These are phyloP conservation scores for Adiantum capillusveneris DNA, from an alignment of 75 land plant genomes.

Conservation along the genomic window DNA sequence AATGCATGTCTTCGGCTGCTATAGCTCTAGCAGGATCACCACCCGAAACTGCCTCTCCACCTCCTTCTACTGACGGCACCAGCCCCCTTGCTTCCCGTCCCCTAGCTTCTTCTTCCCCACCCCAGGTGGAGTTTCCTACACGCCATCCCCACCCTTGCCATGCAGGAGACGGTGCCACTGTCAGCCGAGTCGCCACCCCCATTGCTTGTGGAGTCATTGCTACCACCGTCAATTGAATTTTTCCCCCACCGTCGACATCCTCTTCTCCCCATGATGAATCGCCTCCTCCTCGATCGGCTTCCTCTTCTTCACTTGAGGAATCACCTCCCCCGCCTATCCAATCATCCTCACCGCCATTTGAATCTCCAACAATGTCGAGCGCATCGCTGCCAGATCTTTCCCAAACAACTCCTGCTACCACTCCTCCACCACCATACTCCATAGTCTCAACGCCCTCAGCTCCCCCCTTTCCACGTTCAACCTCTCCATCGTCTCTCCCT, in stretches of 20 bases:
- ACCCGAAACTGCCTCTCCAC: too few species aligned
- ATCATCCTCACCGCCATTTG: conserved; percentile 10
- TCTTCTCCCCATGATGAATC: conserved; percentile 8
- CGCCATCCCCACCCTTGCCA: not conserved
- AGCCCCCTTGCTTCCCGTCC: not conserved
- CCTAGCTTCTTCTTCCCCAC: not conserved
- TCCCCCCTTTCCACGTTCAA: conserved; percentile 7
- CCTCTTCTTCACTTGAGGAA: too few species aligned
- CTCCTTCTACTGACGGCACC: not conserved
- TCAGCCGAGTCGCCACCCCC: conserved; percentile 4
- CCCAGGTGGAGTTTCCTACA: not conserved
- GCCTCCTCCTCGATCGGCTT: conserved; percentile 24
- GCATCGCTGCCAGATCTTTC: conserved; percentile 5
- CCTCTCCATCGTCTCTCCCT: conserved; percentile 6
- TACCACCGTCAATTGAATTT: conserved; percentile 5
- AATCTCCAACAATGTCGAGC: conserved; percentile 5
- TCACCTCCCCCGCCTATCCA: too few species aligned
- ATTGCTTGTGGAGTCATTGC: not conserved
- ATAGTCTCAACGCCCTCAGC: too few species aligned
- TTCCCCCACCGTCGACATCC: conserved; percentile 12
- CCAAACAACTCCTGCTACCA: conserved; percentile 11
- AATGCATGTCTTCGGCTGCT: too few species aligned
- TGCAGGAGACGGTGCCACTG: conserved; percentile 25
- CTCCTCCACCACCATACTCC: conserved; percentile 19
- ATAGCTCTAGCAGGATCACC: too few species aligned